Conservation (phyloP, 805 yeast species). For the Groenewaldozyma tartarivorans region DNA sequence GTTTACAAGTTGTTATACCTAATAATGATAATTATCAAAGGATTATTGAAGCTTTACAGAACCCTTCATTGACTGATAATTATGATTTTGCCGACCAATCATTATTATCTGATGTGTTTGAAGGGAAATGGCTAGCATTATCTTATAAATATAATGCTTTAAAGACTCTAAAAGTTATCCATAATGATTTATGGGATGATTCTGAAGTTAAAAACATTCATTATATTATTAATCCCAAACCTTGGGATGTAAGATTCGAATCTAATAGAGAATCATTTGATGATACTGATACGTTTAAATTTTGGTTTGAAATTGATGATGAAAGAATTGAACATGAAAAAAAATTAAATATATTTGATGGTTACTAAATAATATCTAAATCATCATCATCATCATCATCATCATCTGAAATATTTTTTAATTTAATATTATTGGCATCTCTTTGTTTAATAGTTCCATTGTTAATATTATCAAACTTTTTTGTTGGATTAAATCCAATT, state of each 20-base stretch:
- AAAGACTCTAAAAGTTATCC: constrained; percentile 40
- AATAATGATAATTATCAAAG: constrained; percentile 27
- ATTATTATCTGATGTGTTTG: constrained; percentile 44
- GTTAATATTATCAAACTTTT: too few species aligned
- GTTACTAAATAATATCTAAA: constrained; percentile 16
- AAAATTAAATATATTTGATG: constrained; percentile 9
- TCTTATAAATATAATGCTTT: constrained; percentile 47
- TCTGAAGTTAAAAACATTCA: constrained; percentile 46
- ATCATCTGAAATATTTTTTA: too few species aligned
- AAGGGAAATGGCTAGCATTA: constrained; percentile 40
- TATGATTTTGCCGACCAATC: constrained; percentile 55
- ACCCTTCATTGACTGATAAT: constrained; percentile 29
- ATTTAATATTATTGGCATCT: constrained; percentile 6
- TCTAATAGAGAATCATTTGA: constrained; percentile 27
- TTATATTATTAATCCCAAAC: constrained; percentile 50
- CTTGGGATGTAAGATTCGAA: constrained; percentile 40
- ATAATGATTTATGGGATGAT: constrained; percentile 38
- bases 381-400: constrained; percentile 32
- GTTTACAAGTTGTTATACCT: constrained; percentile 45
- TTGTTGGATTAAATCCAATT: constrained; percentile 24
- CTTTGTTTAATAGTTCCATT: too few species aligned
- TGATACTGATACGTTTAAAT: constrained; percentile 38
- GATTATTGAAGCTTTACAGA: constrained; percentile 34
- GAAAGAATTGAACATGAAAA: constrained; percentile 12
- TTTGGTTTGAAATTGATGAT: constrained; percentile 38